Evolutionary conservation across 2,329 filamentous ascomycete genomes (phyloP).

Genomic region (Metarhizium guizhouense): DNA sequence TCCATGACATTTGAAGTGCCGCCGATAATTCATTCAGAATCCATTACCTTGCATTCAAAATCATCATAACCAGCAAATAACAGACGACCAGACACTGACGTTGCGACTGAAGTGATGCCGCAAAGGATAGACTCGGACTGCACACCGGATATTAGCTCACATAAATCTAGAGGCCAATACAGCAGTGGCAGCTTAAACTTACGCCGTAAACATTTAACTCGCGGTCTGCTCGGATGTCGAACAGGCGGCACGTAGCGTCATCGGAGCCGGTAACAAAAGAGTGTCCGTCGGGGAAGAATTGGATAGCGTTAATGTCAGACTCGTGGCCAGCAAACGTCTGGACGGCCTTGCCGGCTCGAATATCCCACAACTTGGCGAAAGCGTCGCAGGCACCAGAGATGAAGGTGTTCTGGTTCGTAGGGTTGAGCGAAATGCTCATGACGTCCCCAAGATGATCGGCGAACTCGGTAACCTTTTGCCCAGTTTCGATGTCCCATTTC

Average conservation of each 20-base stretch:
- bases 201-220: constrained; percentile 62
- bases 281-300: constrained; percentile 98
- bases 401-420: constrained; percentile 97
- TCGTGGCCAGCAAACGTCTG: constrained; percentile 98
- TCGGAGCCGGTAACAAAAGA: constrained; percentile 97
- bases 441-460: constrained; percentile 97
- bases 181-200: constrained; percentile 23
- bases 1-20: background rate
- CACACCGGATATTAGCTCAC: constrained; percentile 11
- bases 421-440: constrained; percentile 99
- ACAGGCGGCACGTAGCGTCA: constrained; percentile 92
- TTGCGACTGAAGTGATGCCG: constrained; percentile 95
- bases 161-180: background rate
- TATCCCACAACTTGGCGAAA: constrained; percentile 98
- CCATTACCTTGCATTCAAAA: constrained; percentile 92
- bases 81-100: constrained; percentile 90
- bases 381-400: constrained; percentile 98
- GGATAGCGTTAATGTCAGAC: constrained; percentile 98
- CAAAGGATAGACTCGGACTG: constrained; percentile 96
- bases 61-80: constrained; percentile 97
- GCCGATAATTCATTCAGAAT: background rate
- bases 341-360: constrained; percentile 93
- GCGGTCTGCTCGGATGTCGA: constrained; percentile 93
- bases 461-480: constrained; percentile 94
- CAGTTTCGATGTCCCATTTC: constrained; percentile 99